Percentiles rank a stretch among this genome's conserved stretches.
phyloP scores from a whole-genome alignment of 2,329 filamentous ascomycete genomes.

The Apiospora saccharicola region DNA sequence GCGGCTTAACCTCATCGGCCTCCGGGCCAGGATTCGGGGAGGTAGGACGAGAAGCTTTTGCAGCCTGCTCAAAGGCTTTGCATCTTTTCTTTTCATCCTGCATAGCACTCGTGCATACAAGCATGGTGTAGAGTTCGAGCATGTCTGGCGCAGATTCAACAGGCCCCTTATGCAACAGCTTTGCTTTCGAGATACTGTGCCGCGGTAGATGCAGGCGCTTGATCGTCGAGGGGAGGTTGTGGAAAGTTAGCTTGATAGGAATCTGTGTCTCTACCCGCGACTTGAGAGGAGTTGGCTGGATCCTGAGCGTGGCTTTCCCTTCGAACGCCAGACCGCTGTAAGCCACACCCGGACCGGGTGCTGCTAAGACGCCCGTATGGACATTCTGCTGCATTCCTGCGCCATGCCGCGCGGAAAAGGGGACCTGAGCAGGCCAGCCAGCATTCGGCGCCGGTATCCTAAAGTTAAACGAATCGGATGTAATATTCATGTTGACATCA shows the following conservation, averaged over 20 bases:
- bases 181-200: slow-evolving; percentile 93
- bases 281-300: slow-evolving; percentile 76
- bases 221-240: slow-evolving; percentile 76
- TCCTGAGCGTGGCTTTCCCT: slow-evolving; percentile 55
- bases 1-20: slow-evolving; percentile 73
- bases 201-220: slow-evolving; percentile 86
- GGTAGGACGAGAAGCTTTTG: slow-evolving; percentile 49
- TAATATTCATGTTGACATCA: slow-evolving; percentile 23
- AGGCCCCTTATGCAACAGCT: slow-evolving; percentile 79
- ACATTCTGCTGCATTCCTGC: not conserved
- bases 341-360: slow-evolving; percentile 32
- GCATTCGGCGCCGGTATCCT: not conserved
- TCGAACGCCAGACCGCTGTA: slow-evolving; percentile 29
- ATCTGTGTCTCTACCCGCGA: slow-evolving; percentile 98
- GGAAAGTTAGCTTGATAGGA: slow-evolving; percentile 81
- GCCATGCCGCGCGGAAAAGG: slow-evolving; percentile 5
- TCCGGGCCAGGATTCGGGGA: slow-evolving; percentile 53
- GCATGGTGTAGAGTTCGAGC: slow-evolving; percentile 78
- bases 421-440: not conserved
- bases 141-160: slow-evolving; percentile 74
- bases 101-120: slow-evolving; percentile 95
- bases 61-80: slow-evolving; percentile 70
- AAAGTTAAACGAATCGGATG: not conserved
- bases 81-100: slow-evolving; percentile 70
- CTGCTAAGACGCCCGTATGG: slow-evolving; percentile 18